Conservation (phyloP, 495 filamentous ascomycete genomes). For the Aspergillus leporis region DNA sequence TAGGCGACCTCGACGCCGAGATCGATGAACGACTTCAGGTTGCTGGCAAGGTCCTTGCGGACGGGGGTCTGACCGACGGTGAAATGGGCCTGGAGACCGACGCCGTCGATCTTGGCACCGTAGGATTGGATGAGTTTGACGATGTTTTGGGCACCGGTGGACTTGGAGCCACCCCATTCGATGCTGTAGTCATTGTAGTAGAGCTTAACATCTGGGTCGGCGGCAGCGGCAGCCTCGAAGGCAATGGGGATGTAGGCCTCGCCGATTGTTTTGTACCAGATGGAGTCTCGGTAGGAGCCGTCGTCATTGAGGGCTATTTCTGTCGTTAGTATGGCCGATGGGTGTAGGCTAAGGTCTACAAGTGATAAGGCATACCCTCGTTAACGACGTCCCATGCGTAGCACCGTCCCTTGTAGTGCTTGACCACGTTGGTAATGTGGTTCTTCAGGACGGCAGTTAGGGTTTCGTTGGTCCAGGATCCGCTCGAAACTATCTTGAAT, state of each 20-base stretch:
- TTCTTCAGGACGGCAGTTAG: conserved; percentile 52
- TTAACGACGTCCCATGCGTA: conserved; percentile 47
- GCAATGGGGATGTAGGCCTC: conserved; percentile 48
- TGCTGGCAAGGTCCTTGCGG: conserved; percentile 46
- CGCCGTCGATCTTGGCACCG: conserved; percentile 61
- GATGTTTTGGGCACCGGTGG: conserved; percentile 46
- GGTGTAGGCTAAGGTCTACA: not conserved
- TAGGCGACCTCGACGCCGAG: conserved; percentile 61
- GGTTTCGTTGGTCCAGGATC: conserved; percentile 54
- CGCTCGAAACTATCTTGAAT: conserved; percentile 42
- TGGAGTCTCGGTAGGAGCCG: conserved; percentile 41
- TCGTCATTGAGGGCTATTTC: conserved; percentile 44
- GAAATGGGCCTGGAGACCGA: conserved; percentile 66
- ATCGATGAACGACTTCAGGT: conserved; percentile 47
- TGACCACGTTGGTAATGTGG: conserved; percentile 53
- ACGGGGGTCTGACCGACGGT: conserved; percentile 54
- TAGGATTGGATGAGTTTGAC: conserved; percentile 54
- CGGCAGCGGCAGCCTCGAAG: conserved; percentile 47
- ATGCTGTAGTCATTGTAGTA: conserved; percentile 75
- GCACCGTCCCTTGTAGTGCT: conserved; percentile 57
- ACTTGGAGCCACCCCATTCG: conserved; percentile 53
- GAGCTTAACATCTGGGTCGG: conserved; percentile 50
- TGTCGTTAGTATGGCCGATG: not conserved
- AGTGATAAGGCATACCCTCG: conserved; percentile 28
- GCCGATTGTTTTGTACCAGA: conserved; percentile 47